phyloP scores from a whole-genome alignment of 257 asterid genomes.

The Solanum rostratum region DNA sequence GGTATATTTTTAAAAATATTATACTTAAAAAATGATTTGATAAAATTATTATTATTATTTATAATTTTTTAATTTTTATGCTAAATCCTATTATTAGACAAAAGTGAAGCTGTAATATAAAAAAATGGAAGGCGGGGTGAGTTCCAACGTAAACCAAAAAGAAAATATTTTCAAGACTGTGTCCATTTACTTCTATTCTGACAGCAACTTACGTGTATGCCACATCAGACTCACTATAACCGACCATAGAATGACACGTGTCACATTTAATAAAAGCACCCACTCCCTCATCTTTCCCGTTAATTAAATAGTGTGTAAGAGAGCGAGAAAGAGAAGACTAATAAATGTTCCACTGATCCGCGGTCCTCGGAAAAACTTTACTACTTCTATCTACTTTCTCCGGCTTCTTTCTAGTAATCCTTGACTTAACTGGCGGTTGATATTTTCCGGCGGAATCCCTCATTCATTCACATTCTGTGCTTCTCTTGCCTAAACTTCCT shows the following conservation, averaged over 20 bases:
- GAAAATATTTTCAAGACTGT: background rate
- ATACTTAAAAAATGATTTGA: too few species aligned
- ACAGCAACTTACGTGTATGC: background rate
- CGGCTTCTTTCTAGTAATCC: background rate
- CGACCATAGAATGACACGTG: background rate
- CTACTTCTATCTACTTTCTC: background rate
- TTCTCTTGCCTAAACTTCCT: background rate
- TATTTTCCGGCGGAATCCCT: constrained; percentile 5
- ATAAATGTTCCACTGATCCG: constrained; percentile 20
- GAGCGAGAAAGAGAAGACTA: constrained; percentile 14
- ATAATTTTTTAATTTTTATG: rapidly evolving
- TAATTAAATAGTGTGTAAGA: background rate
- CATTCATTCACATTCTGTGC: background rate
- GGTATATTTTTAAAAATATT: too few species aligned
- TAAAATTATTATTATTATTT: too few species aligned
- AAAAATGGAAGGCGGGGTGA: too few species aligned
- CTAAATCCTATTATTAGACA: too few species aligned
- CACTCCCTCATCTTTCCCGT: background rate
- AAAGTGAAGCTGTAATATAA: too few species aligned
- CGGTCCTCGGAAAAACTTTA: constrained; percentile 24
- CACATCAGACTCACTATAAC: background rate
- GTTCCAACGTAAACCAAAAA: too few species aligned
- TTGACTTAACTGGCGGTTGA: background rate
- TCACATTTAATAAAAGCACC: background rate
- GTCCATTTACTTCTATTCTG: background rate